Base-by-base conservation (phyloP, 305 asterid genomes). In the Ilex paraguariensis region DNA sequence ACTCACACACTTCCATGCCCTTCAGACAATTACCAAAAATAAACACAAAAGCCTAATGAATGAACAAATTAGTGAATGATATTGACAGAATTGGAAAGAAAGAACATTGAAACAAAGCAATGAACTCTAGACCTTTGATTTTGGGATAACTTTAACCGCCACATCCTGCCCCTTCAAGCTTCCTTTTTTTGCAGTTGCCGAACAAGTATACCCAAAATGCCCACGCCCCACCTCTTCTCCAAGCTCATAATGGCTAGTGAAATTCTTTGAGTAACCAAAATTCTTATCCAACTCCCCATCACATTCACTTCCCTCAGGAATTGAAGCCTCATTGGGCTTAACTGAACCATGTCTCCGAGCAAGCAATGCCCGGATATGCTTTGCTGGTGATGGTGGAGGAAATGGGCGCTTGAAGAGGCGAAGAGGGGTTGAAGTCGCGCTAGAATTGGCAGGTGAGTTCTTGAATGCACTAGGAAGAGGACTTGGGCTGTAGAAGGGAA, bases 331-430 rank as follows among this genome's bases (percentile, higher is more conserved):
- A 71, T 90, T 90, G 56, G 97, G 92, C 82, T 90, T 90, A 56
- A 87, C 79, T 33, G 96, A 87, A 63, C 95, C 96, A 70, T 85
- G 95, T 65, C 96, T 78, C 65, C 96, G 80, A 12, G 91, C 81
- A 56, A 91, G 87, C 68, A 88, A 81, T 36, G 98, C 91, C 75
- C 82, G 83, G n/a, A 91, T 88, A 73, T 91, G 98, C 85, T 91
- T 91, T 52, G 97, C 98, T 28, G 98, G 98, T 10, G 98, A 91
- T 44, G 98, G 98, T 10, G 97, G 98, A 9, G 96, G 95, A 62
- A 85, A 85, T 50, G 97, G 95, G 49, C 96, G 82, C 66, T 84
- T 88, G 31, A 88, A 73, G 52, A 91, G 74, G 8, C 96, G 65
- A 48, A 80, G 71, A 68, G 96, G 95, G 57, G 96, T 88, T 32